Conservation (phyloP, 306 rosid genomes). For the Cicer yamashitae region DNA sequence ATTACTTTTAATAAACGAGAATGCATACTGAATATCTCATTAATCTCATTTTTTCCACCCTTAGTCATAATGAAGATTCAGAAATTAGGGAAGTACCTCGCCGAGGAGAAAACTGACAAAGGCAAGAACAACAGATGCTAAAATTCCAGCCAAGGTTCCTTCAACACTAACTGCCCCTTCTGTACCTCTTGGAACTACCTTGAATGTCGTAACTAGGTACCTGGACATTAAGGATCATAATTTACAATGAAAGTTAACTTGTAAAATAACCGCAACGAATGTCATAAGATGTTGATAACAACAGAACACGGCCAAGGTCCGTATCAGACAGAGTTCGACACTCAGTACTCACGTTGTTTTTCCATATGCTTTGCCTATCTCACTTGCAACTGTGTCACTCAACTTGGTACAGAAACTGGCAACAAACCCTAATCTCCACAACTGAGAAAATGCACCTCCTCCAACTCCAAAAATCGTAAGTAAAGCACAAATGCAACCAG, state of each 20-base stretch:
- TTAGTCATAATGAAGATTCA: neutral
- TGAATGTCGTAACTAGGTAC: constrained; percentile 89
- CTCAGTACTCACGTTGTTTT: constrained; percentile 84
- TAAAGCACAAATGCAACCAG: constrained; percentile 88
- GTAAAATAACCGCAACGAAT: neutral
- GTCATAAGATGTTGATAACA: constrained; percentile 14
- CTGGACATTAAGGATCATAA: constrained; percentile 53
- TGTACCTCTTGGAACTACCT: constrained; percentile 95
- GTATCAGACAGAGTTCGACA: constrained; percentile 22
- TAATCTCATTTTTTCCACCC: neutral
- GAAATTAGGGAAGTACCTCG: constrained; percentile 62
- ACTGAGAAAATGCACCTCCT: constrained; percentile 65
- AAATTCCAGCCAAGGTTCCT: constrained; percentile 94
- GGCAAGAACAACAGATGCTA: constrained; percentile 79
- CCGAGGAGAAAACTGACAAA: constrained; percentile 66
- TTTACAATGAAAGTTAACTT: constrained; percentile 3
- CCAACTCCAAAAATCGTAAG: constrained; percentile 73
- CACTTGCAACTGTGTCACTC: constrained; percentile 97
- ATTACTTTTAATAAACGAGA: neutral
- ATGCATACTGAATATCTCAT: neutral
- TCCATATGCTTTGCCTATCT: constrained; percentile 96
- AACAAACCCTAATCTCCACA: constrained; percentile 92
- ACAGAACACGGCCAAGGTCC: constrained; percentile 19
- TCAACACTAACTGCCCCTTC: constrained; percentile 97
- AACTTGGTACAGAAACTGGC: constrained; percentile 97